Evolutionary conservation across 768 basidiomycete species (phyloP), one percentile per base, ranked within the genome.

Genomic region (Tephrocybe sp.): DNA sequence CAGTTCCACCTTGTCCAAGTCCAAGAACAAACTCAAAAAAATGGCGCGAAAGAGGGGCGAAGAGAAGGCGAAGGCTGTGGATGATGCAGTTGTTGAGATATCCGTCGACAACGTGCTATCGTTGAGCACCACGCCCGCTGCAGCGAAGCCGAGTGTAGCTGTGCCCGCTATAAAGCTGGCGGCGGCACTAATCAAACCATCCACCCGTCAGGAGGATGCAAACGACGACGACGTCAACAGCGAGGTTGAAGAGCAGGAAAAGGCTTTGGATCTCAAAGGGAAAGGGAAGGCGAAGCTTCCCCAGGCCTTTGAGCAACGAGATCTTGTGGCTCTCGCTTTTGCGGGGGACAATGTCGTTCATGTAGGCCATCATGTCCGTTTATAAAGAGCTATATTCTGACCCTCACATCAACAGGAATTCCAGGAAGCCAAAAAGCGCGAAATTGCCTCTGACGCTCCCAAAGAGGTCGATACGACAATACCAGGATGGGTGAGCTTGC

Each of bases 341-440:
- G 96, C 95, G 1, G 95, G 93, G 2, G 97, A 99, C 66, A 92
- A 98, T 56, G 96, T 98, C 26, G 84, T 97, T 5, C 84, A 89
- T 69, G 92, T 92, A 60, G 27, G 84, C 62, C 16, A 31, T 9
- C 19, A 16, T 11, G 18, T 50, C 32, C 13, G 9, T n/a, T n/a
- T n/a, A n/a, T n/a, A n/a, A n/a, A 34, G 7, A 9, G 16, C 36
- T 37, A n/a, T 37, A 19, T 19, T 12, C 36, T 37, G 9, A 37
- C n/a, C 21, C 18, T 15, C 2, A 32, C 18, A 27, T 42, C 18
- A 32, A 4, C 59, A 95, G 92, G 87, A 89, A 47, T 99, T 99
- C 61, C 86, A 84, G 56, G 86, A 86, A 51, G 80, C 83, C 30
- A 98, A 98, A 66, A 78, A 79, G 40, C 77, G 78, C 36, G 92